These are phyloP conservation scores for Cryptococcus maquisensis DNA, from an alignment of 1,284 basidiomycete genomes.

Conservation along the genomic window DNA sequence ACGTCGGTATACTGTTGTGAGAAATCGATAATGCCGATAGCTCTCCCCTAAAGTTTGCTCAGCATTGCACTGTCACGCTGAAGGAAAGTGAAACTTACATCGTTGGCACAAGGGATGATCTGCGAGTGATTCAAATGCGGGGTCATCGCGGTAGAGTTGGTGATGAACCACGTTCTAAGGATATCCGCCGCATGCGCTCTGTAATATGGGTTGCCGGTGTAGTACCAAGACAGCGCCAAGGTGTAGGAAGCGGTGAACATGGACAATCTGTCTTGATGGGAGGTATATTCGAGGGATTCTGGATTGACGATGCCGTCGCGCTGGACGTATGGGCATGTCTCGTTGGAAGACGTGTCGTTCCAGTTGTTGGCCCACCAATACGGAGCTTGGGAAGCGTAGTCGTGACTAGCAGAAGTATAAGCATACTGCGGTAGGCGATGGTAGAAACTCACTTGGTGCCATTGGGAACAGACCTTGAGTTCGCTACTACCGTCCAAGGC, in stretches of 20 bases:
- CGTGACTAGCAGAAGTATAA: not conserved
- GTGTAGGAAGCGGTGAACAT: not conserved
- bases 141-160: not conserved
- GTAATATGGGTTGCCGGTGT: not conserved
- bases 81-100: not conserved
- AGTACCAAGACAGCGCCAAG: not conserved
- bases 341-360: not conserved
- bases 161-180: not conserved
- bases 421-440: not conserved
- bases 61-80: not conserved
- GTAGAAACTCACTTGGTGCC: not conserved
- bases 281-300: not conserved
- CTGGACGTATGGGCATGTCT: not conserved
- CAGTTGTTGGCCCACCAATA: not conserved
- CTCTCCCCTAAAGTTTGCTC: not conserved
- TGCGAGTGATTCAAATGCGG: not conserved
- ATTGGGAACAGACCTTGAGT: not conserved
- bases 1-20: not conserved
- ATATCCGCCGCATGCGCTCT: not conserved
- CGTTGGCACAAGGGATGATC: not conserved
- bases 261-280: not conserved
- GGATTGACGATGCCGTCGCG: not conserved
- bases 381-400: not conserved
- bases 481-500: not conserved
- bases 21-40: not conserved